Percentiles rank a stretch among this genome's conserved stretches.
Evolutionary conservation across 805 yeast genomes (phyloP).

Genomic region (Ogataea dorogensis): DNA sequence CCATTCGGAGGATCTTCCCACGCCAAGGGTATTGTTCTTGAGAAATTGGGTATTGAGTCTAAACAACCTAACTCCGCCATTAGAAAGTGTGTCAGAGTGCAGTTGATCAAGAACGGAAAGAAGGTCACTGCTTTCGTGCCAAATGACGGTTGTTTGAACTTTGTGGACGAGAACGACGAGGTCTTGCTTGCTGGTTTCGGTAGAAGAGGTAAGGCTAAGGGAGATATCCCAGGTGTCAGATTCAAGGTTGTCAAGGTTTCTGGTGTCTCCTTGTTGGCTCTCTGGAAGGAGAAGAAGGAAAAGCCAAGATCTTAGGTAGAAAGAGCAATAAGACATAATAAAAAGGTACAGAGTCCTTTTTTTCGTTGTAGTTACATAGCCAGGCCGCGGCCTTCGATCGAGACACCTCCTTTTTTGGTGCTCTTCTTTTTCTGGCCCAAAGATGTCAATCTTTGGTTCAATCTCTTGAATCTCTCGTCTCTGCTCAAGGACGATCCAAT

Average conservation of each 20-base stretch:
- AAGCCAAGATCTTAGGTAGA: conserved; percentile 91
- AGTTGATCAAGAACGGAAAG: conserved; percentile 99
- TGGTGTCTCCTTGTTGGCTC: conserved; percentile 99
- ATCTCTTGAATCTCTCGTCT: conserved; percentile 80
- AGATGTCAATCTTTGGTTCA: conserved; percentile 56
- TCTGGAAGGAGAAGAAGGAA: conserved; percentile 99
- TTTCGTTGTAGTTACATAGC: conserved; percentile 17
- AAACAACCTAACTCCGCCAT: conserved; percentile 99
- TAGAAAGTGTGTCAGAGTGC: conserved; percentile 99
- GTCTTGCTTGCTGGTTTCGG: conserved; percentile 99
- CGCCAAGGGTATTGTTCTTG: conserved; percentile 99
- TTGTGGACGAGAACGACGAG: conserved; percentile 99
- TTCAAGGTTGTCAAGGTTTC: conserved; percentile 99
- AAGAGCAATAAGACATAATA: conserved; percentile 14
- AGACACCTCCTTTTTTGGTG: conserved; percentile 68
- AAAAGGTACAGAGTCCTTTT: conserved; percentile 10
- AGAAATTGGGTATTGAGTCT: conserved; percentile 99
- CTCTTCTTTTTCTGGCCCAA: conserved; percentile 48
- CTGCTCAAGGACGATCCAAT: conserved; percentile 51
- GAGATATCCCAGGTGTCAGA: conserved; percentile 99
- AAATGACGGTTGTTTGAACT: conserved; percentile 99
- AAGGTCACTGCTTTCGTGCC: conserved; percentile 99
- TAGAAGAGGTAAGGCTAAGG: conserved; percentile 99
- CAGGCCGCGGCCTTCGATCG: conserved; percentile 69
- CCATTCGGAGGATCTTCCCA: conserved; percentile 99